phyloP scores from a whole-genome alignment of 768 basidiomycete species.

The Collybia sp. region DNA sequence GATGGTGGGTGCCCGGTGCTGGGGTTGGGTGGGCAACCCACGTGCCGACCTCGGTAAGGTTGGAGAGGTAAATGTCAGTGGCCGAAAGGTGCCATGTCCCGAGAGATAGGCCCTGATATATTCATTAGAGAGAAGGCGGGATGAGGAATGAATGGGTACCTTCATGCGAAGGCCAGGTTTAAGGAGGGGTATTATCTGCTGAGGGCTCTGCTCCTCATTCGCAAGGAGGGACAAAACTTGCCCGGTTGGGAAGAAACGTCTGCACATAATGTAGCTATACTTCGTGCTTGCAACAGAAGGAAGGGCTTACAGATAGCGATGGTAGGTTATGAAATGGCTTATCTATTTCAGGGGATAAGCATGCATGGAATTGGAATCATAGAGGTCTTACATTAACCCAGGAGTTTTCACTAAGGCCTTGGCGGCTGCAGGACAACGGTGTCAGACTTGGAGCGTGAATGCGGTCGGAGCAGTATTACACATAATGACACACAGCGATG shows the following conservation, averaged over 20 bases:
- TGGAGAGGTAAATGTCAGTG: slow-evolving; percentile 52
- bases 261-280: slow-evolving; percentile 18
- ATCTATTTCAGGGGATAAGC: slow-evolving; percentile 38
- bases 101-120: slow-evolving; percentile 58
- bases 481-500: slow-evolving; percentile 87
- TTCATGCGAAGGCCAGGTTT: slow-evolving; percentile 78
- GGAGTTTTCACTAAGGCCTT: slow-evolving; percentile 74
- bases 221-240: slow-evolving; percentile 81
- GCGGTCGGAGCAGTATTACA: slow-evolving; percentile 39
- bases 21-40: slow-evolving; percentile 23
- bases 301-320: slow-evolving; percentile 76
- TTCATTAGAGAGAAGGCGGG: neutral
- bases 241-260: slow-evolving; percentile 86
- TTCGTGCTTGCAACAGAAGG: neutral
- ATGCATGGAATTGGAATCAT: slow-evolving; percentile 1
- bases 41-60: slow-evolving; percentile 58
- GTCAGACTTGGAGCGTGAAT: slow-evolving; percentile 5
- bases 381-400: slow-evolving; percentile 73
- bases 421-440: slow-evolving; percentile 39
- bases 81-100: slow-evolving; percentile 72
- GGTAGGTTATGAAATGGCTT: slow-evolving; percentile 86
- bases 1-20: neutral
- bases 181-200: slow-evolving; percentile 69
- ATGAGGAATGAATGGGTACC: slow-evolving; percentile 27
- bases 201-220: slow-evolving; percentile 71